Base-by-base conservation (phyloP, 371 early-diverging fungal species). In the Mucor ambiguus region DNA sequence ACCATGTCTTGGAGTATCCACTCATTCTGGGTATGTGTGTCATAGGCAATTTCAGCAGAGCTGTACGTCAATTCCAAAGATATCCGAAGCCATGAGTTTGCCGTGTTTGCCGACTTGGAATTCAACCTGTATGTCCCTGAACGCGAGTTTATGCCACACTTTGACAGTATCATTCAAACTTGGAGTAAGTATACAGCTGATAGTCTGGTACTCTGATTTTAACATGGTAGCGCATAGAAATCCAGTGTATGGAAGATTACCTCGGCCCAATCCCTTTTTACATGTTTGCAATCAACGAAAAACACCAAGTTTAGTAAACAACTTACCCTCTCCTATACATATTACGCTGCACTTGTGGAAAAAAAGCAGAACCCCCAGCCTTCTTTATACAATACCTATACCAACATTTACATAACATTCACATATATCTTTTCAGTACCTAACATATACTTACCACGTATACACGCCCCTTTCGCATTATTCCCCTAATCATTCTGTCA, bases 101-200 rank as follows among this genome's bases (percentile, higher is more conserved):
- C 85, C 35, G 91, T 93, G 1, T 96, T 93, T 85, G 85, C 92
- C 0, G 79, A 88, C 49, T 85, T 96, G 38, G 93, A 94, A 32
- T 96, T 96, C 70, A 87, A 84, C 22, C 78, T 96, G 16, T 94
- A 90, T 77, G 72, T 95, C 20, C 92, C 96, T 5, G 70, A 75
- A 29, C 77, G 80, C 64, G 95, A 96, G 68, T 87, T 94, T 41
- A 81, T 92, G 80, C 96, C 96, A 2, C 97, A 96, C 71, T 83
- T 96, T 67, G 85, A 92, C 54, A 86, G 92, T 43, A 88, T 95
- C 64, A 77, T 86, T 49, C 33, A 28, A 14, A 28, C 46, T 35
- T 32, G 49, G 30, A 37, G 65, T 60, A 59, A 52, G 22, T 49
- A 49, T 49, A 48, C 24, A 48, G 4, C 10, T 1, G 10, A 33